These are phyloP conservation scores for Pseudogymnoascus sp. DNA, from an alignment of 2,329 filamentous ascomycete genomes.

Conservation along the genomic window DNA sequence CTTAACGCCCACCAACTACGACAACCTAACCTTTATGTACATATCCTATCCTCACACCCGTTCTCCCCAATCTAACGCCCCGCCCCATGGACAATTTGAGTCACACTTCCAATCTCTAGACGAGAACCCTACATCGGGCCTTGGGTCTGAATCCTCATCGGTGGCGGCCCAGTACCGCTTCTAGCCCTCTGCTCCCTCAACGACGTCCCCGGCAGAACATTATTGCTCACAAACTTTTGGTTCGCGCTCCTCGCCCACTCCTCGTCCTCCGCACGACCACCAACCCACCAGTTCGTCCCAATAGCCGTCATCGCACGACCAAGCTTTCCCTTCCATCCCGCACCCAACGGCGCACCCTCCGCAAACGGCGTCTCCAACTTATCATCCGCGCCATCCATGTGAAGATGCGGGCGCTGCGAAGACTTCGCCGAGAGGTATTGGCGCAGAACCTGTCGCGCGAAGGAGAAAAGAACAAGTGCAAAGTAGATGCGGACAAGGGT, in stretches of 20 bases:
- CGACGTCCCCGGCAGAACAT: slow-evolving; percentile 34
- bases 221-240: slow-evolving; percentile 50
- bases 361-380: slow-evolving; percentile 65
- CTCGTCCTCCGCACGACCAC: slow-evolving; percentile 53
- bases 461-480: slow-evolving; percentile 74
- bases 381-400: slow-evolving; percentile 37
- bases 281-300: slow-evolving; percentile 75
- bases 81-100: background rate
- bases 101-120: background rate
- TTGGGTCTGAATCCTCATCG: slow-evolving; percentile 12
- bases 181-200: slow-evolving; percentile 40
- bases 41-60: background rate
- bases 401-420: slow-evolving; percentile 26
- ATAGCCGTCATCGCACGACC: slow-evolving; percentile 73
- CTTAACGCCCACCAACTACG: background rate
- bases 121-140: background rate
- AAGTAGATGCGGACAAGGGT: slow-evolving; percentile 79
- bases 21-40: slow-evolving; percentile 1
- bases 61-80: slow-evolving; percentile 4
- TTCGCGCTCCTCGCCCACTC: slow-evolving; percentile 63
- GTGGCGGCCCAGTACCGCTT: slow-evolving; percentile 35
- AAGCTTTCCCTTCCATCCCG: slow-evolving; percentile 71
- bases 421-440: slow-evolving; percentile 50
- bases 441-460: slow-evolving; percentile 69
- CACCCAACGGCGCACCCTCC: slow-evolving; percentile 61